Evolutionary conservation across 2,329 filamentous ascomycete genomes (phyloP).

Genomic region (Colletotrichum acutatum): DNA sequence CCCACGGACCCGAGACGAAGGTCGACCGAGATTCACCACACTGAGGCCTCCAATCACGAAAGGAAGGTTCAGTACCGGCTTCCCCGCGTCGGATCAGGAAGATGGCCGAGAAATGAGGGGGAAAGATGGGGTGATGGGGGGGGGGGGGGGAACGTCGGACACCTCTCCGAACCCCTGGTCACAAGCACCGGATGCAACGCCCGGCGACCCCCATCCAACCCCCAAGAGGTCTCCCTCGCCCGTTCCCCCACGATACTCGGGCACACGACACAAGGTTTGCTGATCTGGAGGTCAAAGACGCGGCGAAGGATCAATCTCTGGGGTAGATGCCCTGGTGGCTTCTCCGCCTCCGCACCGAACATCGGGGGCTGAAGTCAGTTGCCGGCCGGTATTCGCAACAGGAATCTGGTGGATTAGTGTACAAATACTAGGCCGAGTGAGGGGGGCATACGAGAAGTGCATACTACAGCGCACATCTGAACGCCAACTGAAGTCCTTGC

Average conservation of each 20-base stretch:
- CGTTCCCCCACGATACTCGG: constrained; percentile 1
- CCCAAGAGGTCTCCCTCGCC: not conserved
- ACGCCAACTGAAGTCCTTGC: not conserved
- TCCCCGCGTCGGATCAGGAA: constrained; percentile 22
- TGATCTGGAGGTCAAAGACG: not conserved
- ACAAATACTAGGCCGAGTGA: constrained; percentile 15
- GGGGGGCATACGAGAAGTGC: not conserved
- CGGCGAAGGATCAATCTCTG: not conserved
- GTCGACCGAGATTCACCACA: not conserved
- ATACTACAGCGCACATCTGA: not conserved
- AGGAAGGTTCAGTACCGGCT: not conserved
- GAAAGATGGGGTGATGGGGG: not conserved
- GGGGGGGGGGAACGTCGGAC: constrained; percentile 3
- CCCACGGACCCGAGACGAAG: not conserved
- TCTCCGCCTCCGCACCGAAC: not conserved
- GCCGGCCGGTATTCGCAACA: not conserved
- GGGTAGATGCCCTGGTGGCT: not conserved
- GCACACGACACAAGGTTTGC: not conserved
- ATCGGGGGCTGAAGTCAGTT: not conserved
- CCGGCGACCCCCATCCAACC: not conserved
- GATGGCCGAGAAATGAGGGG: constrained; percentile 31
- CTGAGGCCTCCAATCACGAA: constrained; percentile 20
- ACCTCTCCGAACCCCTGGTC: constrained; percentile 3
- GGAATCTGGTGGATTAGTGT: not conserved
- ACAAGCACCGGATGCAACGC: not conserved